Evolutionary conservation across 441 rosid species (phyloP).

Genomic region (Hypseocharis bilobata): DNA sequence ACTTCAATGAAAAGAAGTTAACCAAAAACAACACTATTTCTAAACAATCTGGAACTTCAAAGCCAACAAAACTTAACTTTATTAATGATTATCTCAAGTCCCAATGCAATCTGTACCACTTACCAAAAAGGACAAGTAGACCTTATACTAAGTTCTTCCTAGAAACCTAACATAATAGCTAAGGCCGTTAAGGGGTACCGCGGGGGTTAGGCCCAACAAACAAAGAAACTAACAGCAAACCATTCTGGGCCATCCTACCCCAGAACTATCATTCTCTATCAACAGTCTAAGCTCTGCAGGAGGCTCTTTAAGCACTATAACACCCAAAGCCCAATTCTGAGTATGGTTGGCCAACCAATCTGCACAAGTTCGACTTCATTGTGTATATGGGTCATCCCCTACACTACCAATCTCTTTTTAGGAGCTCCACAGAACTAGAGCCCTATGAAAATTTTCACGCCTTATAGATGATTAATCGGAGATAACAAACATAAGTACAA

Average conservation of each 20-base stretch:
- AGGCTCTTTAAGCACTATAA: neutral
- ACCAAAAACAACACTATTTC: neutral
- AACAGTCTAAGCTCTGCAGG: neutral
- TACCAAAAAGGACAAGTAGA: neutral
- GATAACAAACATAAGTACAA: neutral
- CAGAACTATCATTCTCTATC: neutral
- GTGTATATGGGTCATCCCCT: no score
- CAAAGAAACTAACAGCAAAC: neutral
- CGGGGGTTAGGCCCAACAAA: no score
- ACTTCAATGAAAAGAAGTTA: constrained; percentile 1
- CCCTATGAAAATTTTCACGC: neutral
- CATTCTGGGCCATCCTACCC: neutral
- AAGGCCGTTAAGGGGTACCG: no score
- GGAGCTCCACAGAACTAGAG: neutral
- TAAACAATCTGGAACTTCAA: neutral
- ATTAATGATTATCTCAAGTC: neutral
- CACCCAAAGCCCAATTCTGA: neutral
- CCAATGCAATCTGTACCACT: neutral
- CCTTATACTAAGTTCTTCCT: neutral
- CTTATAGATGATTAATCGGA: neutral
- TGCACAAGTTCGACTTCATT: no score
- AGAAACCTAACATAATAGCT: neutral
- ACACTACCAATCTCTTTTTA: neutral
- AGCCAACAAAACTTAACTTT: neutral
- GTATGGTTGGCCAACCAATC: neutral